Conservation (phyloP, 495 filamentous ascomycete genomes). For the Neurospora africana region DNA sequence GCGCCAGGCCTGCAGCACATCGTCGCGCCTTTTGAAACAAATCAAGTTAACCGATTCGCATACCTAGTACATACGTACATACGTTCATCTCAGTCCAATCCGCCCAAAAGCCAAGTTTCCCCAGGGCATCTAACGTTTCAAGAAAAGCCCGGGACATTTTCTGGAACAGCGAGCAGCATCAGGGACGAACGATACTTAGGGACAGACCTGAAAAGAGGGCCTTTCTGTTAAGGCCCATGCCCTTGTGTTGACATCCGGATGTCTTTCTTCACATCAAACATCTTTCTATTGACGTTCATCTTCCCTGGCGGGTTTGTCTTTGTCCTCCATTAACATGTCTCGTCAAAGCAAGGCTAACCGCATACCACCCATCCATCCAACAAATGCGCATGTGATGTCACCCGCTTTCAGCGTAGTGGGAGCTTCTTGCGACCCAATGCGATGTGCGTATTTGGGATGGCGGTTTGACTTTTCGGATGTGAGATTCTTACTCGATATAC, state of each 20-base stretch:
- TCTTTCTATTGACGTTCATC: not conserved
- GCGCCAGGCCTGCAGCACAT: not conserved
- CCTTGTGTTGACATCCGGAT: not conserved
- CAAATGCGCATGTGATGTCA: not conserved
- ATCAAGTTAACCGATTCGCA: not conserved
- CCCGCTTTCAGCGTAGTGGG: not conserved
- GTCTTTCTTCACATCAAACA: not conserved
- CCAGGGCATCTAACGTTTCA: not conserved
- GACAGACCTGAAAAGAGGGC: not conserved
- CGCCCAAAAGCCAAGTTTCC: not conserved
- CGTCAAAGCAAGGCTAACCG: not conserved
- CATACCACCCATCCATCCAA: not conserved
- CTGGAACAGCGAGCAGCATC: not conserved
- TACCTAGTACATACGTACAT: not conserved
- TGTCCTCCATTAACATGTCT: not conserved
- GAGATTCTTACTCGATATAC: not conserved
- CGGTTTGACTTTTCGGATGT: not conserved
- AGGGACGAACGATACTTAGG: not conserved
- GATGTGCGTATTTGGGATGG: not conserved
- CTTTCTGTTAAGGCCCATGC: too few species aligned
- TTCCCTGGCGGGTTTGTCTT: not conserved
- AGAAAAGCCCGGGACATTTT: not conserved
- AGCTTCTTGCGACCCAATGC: not conserved
- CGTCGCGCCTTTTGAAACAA: not conserved
- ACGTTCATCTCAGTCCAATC: not conserved